Percentiles rank a stretch among this genome's conserved stretches.
These are phyloP conservation scores for Salix brachista DNA, from an alignment of 345 rosid genomes.

Conservation along the genomic window DNA sequence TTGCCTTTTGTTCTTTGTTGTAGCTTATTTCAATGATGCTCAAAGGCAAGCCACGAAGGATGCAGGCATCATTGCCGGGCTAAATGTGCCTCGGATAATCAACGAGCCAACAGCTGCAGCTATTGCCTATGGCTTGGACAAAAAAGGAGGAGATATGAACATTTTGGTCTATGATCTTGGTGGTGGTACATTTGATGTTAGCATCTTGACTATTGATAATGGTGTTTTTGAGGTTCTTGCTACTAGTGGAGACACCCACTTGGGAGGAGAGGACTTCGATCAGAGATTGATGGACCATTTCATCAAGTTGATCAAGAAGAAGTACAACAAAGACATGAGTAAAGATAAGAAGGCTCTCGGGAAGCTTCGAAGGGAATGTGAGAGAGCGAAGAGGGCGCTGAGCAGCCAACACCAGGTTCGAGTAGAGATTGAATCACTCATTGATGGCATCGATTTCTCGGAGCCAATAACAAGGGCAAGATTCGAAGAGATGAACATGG, in stretches of 20 bases:
- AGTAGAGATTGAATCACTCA: conserved; percentile 47
- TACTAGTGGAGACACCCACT: conserved; percentile 51
- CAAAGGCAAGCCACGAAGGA: conserved; percentile 40
- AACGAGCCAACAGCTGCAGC: conserved; percentile 62
- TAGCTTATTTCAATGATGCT: conserved; percentile 41
- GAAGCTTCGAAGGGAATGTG: conserved; percentile 50
- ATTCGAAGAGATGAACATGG: conserved; percentile 55
- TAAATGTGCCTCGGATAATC: conserved; percentile 49
- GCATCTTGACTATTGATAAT: conserved; percentile 44
- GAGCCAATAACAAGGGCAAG: conserved; percentile 51
- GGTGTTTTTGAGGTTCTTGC: conserved; percentile 51
- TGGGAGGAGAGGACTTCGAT: conserved; percentile 59
- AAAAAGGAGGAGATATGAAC: conserved; percentile 39
- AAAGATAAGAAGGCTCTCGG: conserved; percentile 43
- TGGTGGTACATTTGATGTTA: conserved; percentile 57
- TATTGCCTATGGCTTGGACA: conserved; percentile 53
- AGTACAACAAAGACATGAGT: conserved; percentile 43
- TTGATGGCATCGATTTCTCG: conserved; percentile 53
- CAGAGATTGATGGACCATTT: conserved; percentile 51
- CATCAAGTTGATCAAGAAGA: conserved; percentile 46
- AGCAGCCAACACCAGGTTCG: conserved; percentile 47
- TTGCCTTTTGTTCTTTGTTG: neutral
- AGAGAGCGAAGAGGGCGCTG: conserved; percentile 53
- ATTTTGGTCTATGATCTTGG: conserved; percentile 52
- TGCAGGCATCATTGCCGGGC: conserved; percentile 33